Evolutionary conservation across 169 alveolate species (phyloP), one percentile per base, ranked within the genome.

Genomic region (Pseudocohnilembus persalinus): DNA sequence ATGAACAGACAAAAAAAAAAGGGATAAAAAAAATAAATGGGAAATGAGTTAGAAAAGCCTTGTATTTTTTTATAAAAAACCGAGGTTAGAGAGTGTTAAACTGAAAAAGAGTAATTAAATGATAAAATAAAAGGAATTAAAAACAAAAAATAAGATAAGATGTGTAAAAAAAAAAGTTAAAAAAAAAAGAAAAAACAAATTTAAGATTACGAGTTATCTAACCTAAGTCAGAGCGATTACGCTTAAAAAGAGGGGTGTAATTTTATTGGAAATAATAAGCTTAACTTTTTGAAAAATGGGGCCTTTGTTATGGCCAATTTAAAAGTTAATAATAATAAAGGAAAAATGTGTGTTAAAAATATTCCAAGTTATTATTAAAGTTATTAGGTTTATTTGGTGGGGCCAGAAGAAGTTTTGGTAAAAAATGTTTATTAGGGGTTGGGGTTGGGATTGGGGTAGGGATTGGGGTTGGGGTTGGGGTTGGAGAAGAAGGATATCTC

Each of bases 1-100:
- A n/a, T n/a, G n/a, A n/a, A n/a, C n/a, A n/a, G n/a, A n/a, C 72
- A 79, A 32, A 83, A 88, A 73, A 79, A 89, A 81, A 80, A 79
- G 76, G 77, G 81, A 35, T 68, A 80, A 49, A 83, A 77, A 24
- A 82, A 83, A 68, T 73, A 68, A 30, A 77, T 88, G 31, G 92
- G 92, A 29, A 88, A 88, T 76, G 65, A 88, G 16, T 77, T 88
- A 25, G 89, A 87, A 76, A 83, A 84, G 83, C 89, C 90, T 80
- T 84, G 83, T 29, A 74, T 88, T 63, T 84, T 88, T 68, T 82
- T 88, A 83, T 83, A 88, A 65, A 88, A 85, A 84, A 77, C 87
- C 65, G 83, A 63, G 76, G 84, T 68, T 84, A 65, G 35, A 72
- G 85, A 72, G 20, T 79, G 76, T 31, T 6, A 11, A 1, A 35